Base-by-base conservation (phyloP, 306 rosid species). In the Casuarina equisetifolia region DNA sequence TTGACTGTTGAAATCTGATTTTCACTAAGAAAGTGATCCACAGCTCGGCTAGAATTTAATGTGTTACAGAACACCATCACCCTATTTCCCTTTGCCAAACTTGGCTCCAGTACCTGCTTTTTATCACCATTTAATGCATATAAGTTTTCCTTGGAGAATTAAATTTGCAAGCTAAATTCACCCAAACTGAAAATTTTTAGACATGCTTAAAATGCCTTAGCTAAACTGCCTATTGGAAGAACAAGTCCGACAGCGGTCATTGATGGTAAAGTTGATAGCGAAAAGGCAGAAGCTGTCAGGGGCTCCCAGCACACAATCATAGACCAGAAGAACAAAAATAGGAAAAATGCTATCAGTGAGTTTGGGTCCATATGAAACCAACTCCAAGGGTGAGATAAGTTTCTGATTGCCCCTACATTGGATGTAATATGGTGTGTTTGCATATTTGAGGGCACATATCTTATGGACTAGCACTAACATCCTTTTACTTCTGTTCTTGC, bases 51-150 rank as follows among this genome's bases (percentile, higher is more conserved):
- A 36, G 99, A 95, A 86, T 84, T 82, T 69, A 92, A 82, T 19
- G 99, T 95, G 85, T 95, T 95, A 81, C 97, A 95, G 91, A 95
- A 95, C 43, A 95, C 99, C 99, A 95, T 95, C 59, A 91, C 91
- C 84, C 87, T 88, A 74, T 95, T 91, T 74, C 97, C 97, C 81
- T 92, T 92, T 44, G 96, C 91, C 76, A 92, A 90, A 74, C 96
- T 95, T 70, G 99, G 97, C 81, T 91, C 99, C 17, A 95, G 91
- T 82, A 95, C 97, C 99, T 95, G 84, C 68, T 76, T 70, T 88
- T 84, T 82, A 62, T 57, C 59, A 85, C 54, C 84, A 71, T 35
- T 70, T 53, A 79, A 67, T 44, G 61, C 42, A 80, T 50, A 32
- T 17, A 39, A 73, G 79, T 70, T 1, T 62, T 57, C 45, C 20